Base-by-base conservation (phyloP, 257 asterid species). In the Ocimum tenuiflorum region DNA sequence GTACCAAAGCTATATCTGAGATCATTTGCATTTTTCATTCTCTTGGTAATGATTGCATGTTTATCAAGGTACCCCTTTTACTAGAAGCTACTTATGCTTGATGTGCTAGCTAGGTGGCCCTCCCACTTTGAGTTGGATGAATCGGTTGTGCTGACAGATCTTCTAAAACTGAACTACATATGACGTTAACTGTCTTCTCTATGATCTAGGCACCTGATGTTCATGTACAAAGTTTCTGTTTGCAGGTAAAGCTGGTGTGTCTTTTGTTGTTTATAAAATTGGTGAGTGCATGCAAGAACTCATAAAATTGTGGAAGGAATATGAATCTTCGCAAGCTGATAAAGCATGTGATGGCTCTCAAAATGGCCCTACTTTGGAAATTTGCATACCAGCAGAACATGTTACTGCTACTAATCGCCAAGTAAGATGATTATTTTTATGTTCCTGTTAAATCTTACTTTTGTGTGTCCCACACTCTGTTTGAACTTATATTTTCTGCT, bases 241-340 rank as follows among this genome's bases (percentile, higher is more conserved):
- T 75, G 74, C 86, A 92, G 97, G 86, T 67, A 85, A 85, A 79
- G 76, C 82, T 74, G 95, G 84, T 60, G 68, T 70, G 59, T 80
- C 91, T 36, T 74, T 75, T 65, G 84, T 89, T 75, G 82, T 85
- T 53, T 94, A 94, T 73, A 85, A 80, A 81, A 87, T 83, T 81
- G 99, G 96, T 39, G 96, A 86, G 74, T 85, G 95, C 81, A 80
- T 90, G 95, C 92, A 86, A 80, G 97, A 90, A 70, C 79, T 90
- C 51, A 73, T 84, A 42, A 82, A 82, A 72, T 67, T 88, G 68
- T 90, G 97, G 99, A 83, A 79, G 73, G 96, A 89, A 74, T 77
- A 77, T 79, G 80, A 82, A 77, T 68, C 76, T 49, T 76, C 83
- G 11, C 91, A 79, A 77, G 75, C 80, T 58, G 91, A 87, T 67